phyloP scores from a whole-genome alignment of 495 filamentous ascomycete genomes.

The Penicillium fimorum region DNA sequence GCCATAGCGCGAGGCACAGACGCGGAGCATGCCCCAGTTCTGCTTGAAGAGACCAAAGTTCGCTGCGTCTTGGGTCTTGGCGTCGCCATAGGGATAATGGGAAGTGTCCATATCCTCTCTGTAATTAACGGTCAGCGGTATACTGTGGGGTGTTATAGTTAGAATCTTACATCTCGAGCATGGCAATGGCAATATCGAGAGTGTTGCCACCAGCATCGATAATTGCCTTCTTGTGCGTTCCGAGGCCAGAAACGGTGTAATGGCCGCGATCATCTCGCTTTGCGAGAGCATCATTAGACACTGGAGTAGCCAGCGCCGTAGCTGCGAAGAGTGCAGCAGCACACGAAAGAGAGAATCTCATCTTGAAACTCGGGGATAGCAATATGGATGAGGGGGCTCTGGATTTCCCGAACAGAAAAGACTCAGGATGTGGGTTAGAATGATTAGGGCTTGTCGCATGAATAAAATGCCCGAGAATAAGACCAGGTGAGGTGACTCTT shows the following conservation, averaged over 20 bases:
- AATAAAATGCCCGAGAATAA: neutral
- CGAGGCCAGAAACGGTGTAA: neutral
- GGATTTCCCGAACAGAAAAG: no score
- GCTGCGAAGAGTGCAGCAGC: neutral
- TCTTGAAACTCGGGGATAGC: neutral
- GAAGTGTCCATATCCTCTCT: neutral
- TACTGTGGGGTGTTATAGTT: neutral
- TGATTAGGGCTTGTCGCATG: neutral
- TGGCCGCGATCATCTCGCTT: neutral
- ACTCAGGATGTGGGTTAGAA: neutral
- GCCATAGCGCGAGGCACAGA: neutral
- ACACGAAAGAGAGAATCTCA: neutral
- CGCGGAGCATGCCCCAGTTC: neutral
- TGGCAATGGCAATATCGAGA: neutral
- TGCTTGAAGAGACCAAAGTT: neutral
- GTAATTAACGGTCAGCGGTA: neutral
- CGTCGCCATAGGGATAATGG: neutral
- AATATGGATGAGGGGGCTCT: no score
- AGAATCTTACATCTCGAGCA: neutral
- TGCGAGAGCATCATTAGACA: neutral
- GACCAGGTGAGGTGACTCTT: neutral
- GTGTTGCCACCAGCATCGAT: neutral
- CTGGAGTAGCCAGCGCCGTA: neutral
- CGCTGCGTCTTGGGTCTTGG: neutral
- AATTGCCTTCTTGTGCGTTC: neutral